phyloP scores from a whole-genome alignment of 2,329 filamentous ascomycete genomes.

The Hirsutella minnesotensis region DNA sequence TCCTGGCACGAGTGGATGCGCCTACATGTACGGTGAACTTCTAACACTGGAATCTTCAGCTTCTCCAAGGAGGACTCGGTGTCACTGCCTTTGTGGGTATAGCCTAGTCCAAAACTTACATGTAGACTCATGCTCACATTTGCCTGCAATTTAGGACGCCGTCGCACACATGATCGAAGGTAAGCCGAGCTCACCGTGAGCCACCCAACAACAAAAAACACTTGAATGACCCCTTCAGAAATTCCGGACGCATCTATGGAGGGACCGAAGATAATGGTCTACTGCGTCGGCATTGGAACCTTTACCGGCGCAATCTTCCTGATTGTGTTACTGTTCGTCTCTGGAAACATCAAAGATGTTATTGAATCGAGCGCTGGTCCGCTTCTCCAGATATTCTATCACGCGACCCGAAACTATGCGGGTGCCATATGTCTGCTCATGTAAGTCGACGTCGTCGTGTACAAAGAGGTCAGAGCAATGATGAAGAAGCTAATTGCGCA shows the following conservation, averaged over 20 bases:
- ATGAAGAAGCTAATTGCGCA: background rate
- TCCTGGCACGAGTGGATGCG: background rate
- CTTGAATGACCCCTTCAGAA: slow-evolving; percentile 6
- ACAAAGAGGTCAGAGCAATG: too few relatives aligned
- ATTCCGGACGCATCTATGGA: slow-evolving; percentile 18
- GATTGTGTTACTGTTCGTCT: slow-evolving; percentile 50
- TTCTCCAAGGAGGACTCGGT: slow-evolving; percentile 19
- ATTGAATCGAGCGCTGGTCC: slow-evolving; percentile 45
- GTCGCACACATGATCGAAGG: slow-evolving; percentile 23
- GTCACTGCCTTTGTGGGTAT: slow-evolving; percentile 17
- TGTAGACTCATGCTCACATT: background rate
- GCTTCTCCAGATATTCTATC: slow-evolving; percentile 48
- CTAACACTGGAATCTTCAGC: slow-evolving; percentile 4
- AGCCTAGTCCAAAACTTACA: background rate
- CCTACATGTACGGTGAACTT: background rate
- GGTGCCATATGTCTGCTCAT: slow-evolving; percentile 55
- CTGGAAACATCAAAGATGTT: slow-evolving; percentile 42
- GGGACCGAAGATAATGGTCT: slow-evolving; percentile 28
- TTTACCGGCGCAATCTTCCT: slow-evolving; percentile 52
- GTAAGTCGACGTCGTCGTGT: too few relatives aligned
- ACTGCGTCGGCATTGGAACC: slow-evolving; percentile 50
- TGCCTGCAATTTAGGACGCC: slow-evolving; percentile 11
- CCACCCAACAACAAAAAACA: background rate
- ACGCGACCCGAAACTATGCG: slow-evolving; percentile 48
- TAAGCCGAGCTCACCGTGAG: background rate